These are phyloP conservation scores for Prunus persica DNA, from an alignment of 306 rosid genomes.

Conservation along the genomic window Prunus_persica_NCBIv2 NC_034011.1:1666001-1666500, in stretches of 20 bases:
- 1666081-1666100: background rate
- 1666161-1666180: background rate
- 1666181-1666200: slow-evolving; percentile 29
- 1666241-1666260: slow-evolving; percentile 13
- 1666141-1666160: background rate
- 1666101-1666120: background rate
- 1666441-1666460: slow-evolving; percentile 37
- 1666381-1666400: slow-evolving; percentile 38
- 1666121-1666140: background rate
- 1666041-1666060: background rate
- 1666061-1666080: background rate
- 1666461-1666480: slow-evolving; percentile 22
- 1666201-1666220: slow-evolving; percentile 24
- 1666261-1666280: slow-evolving; percentile 7
- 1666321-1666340: background rate
- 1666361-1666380: slow-evolving; percentile 28
- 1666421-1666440: slow-evolving; percentile 53
- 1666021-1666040: no score
- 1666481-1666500: slow-evolving; percentile 35
- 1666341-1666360: slow-evolving; percentile 12
- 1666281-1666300: slow-evolving; percentile 7
- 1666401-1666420: slow-evolving; percentile 56
- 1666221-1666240: slow-evolving; percentile 9
- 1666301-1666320: slow-evolving; percentile 9
- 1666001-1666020: no score